phyloP scores from a whole-genome alignment of 2,329 filamentous ascomycete genomes.

The Claviceps capensis region DNA sequence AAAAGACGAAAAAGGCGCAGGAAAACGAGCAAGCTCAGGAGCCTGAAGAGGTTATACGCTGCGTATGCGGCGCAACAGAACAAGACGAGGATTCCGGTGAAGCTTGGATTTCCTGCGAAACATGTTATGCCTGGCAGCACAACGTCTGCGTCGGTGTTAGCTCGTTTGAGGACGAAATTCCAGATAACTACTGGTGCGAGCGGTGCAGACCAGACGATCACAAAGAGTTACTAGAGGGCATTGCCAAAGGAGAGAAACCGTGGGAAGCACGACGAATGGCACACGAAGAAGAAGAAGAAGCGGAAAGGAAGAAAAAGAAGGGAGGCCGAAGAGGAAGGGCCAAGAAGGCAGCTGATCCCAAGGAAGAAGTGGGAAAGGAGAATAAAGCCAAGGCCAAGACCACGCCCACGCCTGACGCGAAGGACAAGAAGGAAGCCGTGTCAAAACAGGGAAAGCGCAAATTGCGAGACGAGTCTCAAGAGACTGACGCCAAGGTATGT shows the following conservation, averaged over 20 bases:
- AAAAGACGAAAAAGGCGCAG: constrained; percentile 46
- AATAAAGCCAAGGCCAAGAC: constrained; percentile 13
- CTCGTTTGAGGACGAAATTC: constrained; percentile 62
- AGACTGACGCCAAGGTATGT: constrained; percentile 34
- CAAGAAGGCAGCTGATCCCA: constrained; percentile 52
- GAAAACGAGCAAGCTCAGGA: constrained; percentile 43
- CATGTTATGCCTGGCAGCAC: constrained; percentile 90
- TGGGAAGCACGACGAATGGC: constrained; percentile 62
- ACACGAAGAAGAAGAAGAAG: constrained; percentile 51
- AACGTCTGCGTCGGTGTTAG: constrained; percentile 87
- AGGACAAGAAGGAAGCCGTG: constrained; percentile 19
- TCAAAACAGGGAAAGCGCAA: constrained; percentile 42
- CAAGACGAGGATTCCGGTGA: constrained; percentile 77
- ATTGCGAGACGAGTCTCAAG: constrained; percentile 40
- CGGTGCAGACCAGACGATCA: constrained; percentile 76
- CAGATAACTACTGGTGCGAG: constrained; percentile 86
- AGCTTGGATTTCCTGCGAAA: constrained; percentile 92
- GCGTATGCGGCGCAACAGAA: constrained; percentile 79
- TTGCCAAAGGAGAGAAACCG: constrained; percentile 67
- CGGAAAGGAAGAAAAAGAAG: constrained; percentile 41
- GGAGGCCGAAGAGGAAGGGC: constrained; percentile 49
- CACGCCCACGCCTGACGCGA: constrained; percentile 28
- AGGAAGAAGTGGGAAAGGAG: constrained; percentile 43
- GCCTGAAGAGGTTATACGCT: constrained; percentile 67
- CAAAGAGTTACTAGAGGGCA: constrained; percentile 62